These are phyloP conservation scores for Penicillium sp. DNA, from an alignment of 2,329 filamentous ascomycete genomes.

Conservation along the genomic window DNA sequence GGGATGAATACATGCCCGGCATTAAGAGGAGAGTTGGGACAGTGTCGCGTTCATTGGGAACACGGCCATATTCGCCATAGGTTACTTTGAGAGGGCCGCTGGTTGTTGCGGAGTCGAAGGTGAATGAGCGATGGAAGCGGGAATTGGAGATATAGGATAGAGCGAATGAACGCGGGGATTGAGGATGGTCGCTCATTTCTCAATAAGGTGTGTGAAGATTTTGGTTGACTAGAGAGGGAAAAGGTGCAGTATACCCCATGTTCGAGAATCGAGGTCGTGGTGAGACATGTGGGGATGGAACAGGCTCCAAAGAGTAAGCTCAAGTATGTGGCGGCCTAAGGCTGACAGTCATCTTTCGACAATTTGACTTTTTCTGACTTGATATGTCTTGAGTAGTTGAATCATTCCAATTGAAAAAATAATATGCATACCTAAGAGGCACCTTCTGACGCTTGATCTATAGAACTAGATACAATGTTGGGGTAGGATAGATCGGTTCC, in stretches of 20 bases:
- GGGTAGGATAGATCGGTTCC: too few relatives aligned
- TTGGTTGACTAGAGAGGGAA: too few relatives aligned
- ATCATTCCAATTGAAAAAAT: too few relatives aligned
- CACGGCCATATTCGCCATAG: conserved; percentile 2
- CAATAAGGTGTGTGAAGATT: neutral
- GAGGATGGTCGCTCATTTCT: neutral
- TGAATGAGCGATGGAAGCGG: conserved; percentile 8
- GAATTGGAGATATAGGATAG: conserved; percentile 4
- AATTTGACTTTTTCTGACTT: neutral
- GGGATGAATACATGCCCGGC: conserved; percentile 8
- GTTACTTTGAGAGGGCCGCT: conserved; percentile 9
- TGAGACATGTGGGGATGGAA: neutral
- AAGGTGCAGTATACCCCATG: neutral
- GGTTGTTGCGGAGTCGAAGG: conserved; percentile 1
- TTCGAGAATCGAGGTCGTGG: neutral
- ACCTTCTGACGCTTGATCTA: too few relatives aligned
- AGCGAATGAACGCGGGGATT: conserved; percentile 1
- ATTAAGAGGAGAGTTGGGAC: conserved; percentile 1
- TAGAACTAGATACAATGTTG: too few relatives aligned
- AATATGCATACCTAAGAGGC: too few relatives aligned
- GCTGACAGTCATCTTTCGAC: neutral
- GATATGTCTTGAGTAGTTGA: neutral
- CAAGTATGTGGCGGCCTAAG: neutral
- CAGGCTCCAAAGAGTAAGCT: neutral
- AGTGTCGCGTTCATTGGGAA: neutral